Conservation (phyloP, 2,329 filamentous ascomycete species). For the Didymella sp. region DNA sequence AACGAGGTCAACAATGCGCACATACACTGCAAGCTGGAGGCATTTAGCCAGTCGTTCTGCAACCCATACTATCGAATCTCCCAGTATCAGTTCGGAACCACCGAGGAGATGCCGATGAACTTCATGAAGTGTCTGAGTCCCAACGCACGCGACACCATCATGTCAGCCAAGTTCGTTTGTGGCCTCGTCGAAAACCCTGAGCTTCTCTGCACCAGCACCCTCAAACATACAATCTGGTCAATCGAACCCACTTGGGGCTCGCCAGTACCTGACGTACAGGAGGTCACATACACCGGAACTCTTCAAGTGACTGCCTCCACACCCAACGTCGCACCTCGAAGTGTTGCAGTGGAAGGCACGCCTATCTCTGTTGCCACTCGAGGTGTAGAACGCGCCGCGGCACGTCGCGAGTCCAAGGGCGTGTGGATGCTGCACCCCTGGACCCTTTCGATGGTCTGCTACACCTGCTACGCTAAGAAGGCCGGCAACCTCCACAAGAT, state of each 20-base stretch:
- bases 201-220: constrained; percentile 3
- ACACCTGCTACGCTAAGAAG: constrained; percentile 33
- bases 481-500: constrained; percentile 19
- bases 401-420: constrained; percentile 7
- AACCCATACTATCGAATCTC: neutral
- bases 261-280: constrained; percentile 2
- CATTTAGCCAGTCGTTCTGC: constrained; percentile 24
- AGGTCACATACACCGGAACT: neutral
- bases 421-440: constrained; percentile 42
- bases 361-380: too few species aligned
- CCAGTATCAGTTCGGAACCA: neutral
- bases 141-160: neutral
- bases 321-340: neutral
- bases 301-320: neutral
- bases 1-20: constrained; percentile 22
- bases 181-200: neutral
- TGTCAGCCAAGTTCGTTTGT: constrained; percentile 31
- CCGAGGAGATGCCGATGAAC: constrained; percentile 1
- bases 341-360: neutral
- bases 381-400: too few species aligned
- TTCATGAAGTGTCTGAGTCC: constrained; percentile 14
- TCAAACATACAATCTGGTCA: constrained; percentile 23
- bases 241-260: constrained; percentile 17
- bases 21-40: constrained; percentile 19
- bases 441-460: constrained; percentile 28